Evolutionary conservation across 306 rosid genomes (phyloP), one percentile per base, ranked within the genome.

Genomic region (Inga oerstediana): DNA sequence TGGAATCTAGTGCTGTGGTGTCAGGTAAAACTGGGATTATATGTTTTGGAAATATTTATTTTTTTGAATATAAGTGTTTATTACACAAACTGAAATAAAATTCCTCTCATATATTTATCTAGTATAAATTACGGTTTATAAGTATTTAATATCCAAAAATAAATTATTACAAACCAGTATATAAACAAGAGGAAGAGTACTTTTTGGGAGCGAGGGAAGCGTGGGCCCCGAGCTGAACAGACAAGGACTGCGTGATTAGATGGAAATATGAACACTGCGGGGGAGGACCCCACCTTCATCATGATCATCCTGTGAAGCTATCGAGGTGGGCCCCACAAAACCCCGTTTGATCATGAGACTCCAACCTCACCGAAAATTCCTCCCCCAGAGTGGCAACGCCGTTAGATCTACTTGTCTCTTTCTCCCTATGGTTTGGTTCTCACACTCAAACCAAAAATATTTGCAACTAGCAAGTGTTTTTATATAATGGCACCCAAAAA

Each of bases 331-430:
- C 65, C 65, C 64, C 30, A 8, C 30, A 15, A 0, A 4, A 4
- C 65, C 30, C 30, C 0, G 8, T 54, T 20, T 58, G 30, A 20
- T 20, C 65, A 58, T 58, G 65, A 22, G 6, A 8, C 32, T 58
- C 65, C 27, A 54, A 19, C 24, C 9, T 19, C 61, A 15, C 61
- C 61, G n/a, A 54, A 54, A 54, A 49, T 54, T 22, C 66, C 66
- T 22, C 66, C 15, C 32, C 12, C 6, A 3, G 4, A 59, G 66
- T 22, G 95, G 88, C 91, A 89, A 90, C 91, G 90, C 91, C 90
- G 86, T 87, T 90, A 41, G 88, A 89, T 91, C 64, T 17, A 22
- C 5, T 15, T 5, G n/a, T 52, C 59, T 52, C 59, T 3, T 15
- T 51, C 58, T 51, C 58, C 58, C 58, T 4, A 15, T 4, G 34